Evolutionary conservation across 495 filamentous ascomycete species (phyloP), one percentile per base, ranked within the genome.

Genomic region (Talaromyces wortmannii): DNA sequence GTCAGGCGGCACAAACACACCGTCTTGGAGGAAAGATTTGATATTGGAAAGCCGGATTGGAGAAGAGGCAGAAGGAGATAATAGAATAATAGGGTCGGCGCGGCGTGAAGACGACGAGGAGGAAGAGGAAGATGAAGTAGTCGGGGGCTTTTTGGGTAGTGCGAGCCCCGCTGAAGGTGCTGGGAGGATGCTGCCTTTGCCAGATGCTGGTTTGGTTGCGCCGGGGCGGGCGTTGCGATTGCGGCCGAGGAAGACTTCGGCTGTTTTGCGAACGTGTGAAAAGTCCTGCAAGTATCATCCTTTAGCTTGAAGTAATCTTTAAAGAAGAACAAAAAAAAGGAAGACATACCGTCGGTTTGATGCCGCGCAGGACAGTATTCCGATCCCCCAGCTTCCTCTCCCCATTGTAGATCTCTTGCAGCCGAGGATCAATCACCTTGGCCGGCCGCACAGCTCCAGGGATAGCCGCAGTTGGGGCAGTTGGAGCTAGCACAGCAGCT

Each of bases 1-100:
- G 68, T 90, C 86, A 1, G 90, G 81, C 2, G 91, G 88, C 3
- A 88, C 78, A 72, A 91, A 99, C 44, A 84, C 68, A 52, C 92
- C 91, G 53, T 81, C 79, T 68, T 92, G 85, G 57, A 99, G 90
- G 80, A 99, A 99, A 44, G 89, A 83, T 59, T 95, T 95, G 72
- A 95, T 90, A 70, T 99, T 99, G 18, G 89, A 85, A 86, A 97
- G 91, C 69, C 90, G 88, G n/a, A 99, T 89, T 48, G 97, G 87
- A 7, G 92, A 92, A 17, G 91, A 96, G 32, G 95, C 95, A 31
- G 92, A 97, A n/a, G 95, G 94, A 3, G 95, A 97, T 62, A 99
- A 86, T 12, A 99, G 83, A 73, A 99, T 96, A 71, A 99, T 99
- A 17, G 95, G 95, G 65, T 98, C 91, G 49, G 83, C 83, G 36